Conservation (phyloP, 495 filamentous ascomycete species). For the Viridothelium virens region DNA sequence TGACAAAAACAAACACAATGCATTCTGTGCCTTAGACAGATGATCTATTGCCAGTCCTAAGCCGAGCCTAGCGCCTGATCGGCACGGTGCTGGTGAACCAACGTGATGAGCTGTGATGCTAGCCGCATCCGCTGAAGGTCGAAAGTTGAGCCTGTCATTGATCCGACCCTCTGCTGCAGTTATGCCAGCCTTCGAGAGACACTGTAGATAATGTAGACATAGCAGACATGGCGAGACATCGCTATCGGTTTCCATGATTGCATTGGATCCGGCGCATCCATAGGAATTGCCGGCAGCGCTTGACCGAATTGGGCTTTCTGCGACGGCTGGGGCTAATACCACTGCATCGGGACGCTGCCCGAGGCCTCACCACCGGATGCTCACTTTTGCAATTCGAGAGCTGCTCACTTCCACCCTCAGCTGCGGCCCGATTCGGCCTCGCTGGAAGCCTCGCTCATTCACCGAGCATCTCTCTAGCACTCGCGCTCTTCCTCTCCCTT, state of each 20-base stretch:
- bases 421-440: not conserved
- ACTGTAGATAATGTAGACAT: no score
- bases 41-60: no score
- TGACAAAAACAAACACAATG: no score
- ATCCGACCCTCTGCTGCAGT: no score
- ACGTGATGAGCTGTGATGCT: no score
- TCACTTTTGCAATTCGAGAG: not conserved
- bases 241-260: not conserved
- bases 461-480: not conserved
- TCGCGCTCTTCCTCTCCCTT: not conserved
- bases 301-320: not conserved
- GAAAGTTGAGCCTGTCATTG: no score
- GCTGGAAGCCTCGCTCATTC: not conserved
- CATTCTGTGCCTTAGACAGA: no score
- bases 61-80: no score
- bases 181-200: no score
- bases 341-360: not conserved
- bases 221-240: not conserved
- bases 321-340: not conserved
- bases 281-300: not conserved
- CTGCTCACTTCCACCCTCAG: not conserved
- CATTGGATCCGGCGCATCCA: not conserved
- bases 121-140: no score
- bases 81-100: no score
- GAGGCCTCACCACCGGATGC: constrained; percentile 5